phyloP scores from a whole-genome alignment of 345 rosid species.

The Salix udensis region DNA sequence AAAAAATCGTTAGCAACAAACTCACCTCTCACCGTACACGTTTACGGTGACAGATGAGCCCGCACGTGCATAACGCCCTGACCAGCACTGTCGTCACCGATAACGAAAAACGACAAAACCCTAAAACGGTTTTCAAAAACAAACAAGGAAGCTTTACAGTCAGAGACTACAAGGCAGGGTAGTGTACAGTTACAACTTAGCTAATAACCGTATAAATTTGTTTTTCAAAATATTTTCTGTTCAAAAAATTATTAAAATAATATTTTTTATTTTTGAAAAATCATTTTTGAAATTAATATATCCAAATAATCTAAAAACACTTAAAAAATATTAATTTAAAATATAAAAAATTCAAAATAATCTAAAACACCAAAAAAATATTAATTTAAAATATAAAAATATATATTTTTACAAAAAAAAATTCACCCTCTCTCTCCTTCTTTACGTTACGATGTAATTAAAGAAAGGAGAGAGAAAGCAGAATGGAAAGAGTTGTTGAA shows the following conservation, averaged over 20 bases:
- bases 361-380: too few species aligned
- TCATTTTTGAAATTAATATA: too few species aligned
- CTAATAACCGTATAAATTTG: too few species aligned
- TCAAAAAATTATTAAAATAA: too few species aligned
- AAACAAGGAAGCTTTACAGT: constrained; percentile 6
- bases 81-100: neutral
- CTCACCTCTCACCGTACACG: constrained; percentile 14
- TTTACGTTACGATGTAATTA: neutral
- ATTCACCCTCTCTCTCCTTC: neutral
- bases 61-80: constrained; percentile 30
- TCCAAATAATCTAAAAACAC: too few species aligned
- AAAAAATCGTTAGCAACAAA: constrained; percentile 8
- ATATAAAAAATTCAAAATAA: too few species aligned
- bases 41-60: neutral
- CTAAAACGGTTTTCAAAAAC: constrained; percentile 27
- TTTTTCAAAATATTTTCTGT: too few species aligned
- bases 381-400: too few species aligned
- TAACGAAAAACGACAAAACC: constrained; percentile 5
- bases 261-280: too few species aligned
- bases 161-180: neutral
- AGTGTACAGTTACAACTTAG: neutral
- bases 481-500: constrained; percentile 11
- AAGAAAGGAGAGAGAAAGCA: too few species aligned
- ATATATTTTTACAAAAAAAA: too few species aligned
- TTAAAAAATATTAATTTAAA: too few species aligned